A percentile compares a stretch with the other conserved stretches of the same genome.
phyloP scores from a whole-genome alignment of 2,329 filamentous ascomycete species.

The Dendrostoma leiphaemia region DNA sequence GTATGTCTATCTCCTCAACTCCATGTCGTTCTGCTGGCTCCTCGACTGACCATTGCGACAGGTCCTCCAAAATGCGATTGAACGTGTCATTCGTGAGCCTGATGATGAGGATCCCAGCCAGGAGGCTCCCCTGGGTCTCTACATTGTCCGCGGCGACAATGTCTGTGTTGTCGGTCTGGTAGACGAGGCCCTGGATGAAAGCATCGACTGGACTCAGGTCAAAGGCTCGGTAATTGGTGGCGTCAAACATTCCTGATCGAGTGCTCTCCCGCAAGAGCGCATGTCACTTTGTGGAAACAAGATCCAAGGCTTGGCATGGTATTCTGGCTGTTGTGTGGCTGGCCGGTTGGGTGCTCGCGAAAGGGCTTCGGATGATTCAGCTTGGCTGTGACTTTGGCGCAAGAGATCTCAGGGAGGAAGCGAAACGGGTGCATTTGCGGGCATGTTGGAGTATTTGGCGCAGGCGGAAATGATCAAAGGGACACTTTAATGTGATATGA shows the following conservation, averaged over 20 bases:
- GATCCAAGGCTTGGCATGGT: conserved; percentile 4
- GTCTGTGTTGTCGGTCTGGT: conserved; percentile 88
- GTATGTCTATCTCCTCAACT: conserved; percentile 36
- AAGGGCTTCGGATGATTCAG: background rate
- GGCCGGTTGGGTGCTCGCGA: background rate
- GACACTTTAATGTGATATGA: background rate
- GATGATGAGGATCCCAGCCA: conserved; percentile 81
- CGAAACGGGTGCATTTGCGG: conserved; percentile 10
- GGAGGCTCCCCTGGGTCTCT: conserved; percentile 81
- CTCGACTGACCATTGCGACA: conserved; percentile 26
- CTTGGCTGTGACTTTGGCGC: background rate
- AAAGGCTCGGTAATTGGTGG: conserved; percentile 79
- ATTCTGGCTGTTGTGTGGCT: background rate
- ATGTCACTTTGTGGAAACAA: no score
- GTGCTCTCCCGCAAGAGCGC: no score
- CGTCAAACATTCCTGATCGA: conserved; percentile 82
- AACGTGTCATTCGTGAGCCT: conserved; percentile 83
- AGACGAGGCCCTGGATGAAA: conserved; percentile 83
- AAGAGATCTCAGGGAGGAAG: background rate
- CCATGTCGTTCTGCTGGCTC: background rate
- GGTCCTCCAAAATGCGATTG: conserved; percentile 79
- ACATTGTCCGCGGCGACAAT: conserved; percentile 91
- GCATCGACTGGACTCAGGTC: conserved; percentile 91
- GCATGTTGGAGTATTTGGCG: conserved; percentile 14
- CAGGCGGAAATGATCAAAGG: background rate